Base-by-base conservation (phyloP, 148 eudicot genomes). In the Selenicereus undatus region DNA sequence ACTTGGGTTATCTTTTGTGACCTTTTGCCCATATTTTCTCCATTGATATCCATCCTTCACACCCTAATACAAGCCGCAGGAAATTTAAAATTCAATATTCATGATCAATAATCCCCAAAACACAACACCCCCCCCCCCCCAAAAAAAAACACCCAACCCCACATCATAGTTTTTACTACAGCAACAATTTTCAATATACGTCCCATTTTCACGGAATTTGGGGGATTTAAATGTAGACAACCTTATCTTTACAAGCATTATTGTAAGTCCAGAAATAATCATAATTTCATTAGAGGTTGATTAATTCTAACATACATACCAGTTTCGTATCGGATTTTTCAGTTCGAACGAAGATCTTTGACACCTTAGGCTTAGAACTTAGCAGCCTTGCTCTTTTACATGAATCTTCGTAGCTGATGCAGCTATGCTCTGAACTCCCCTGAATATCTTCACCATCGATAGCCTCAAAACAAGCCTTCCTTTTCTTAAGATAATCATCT, bases 41-140 rank as follows among this genome's bases (percentile, higher is more conserved):
- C 90, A 88, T 82, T 86, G 88, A 84, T 88, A 82, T 80, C 90
- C 90, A 80, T 88, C 90, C 64, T 82, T 86, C 80, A 86, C 86
- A 26, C 80, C 80, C 80, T 78, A 10, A 12, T 3, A 68, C 4
- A 68, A 27, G n/a, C n/a, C n/a, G n/a, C n/a, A n/a, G n/a, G n/a
- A n/a, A n/a, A n/a, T n/a, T n/a, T n/a, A n/a, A n/a, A n/a, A n/a
- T n/a, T n/a, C n/a, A n/a, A n/a, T n/a, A n/a, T n/a, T n/a, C n/a
- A n/a, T n/a, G n/a, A n/a, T n/a, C n/a, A n/a, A n/a, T n/a, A n/a
- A n/a, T n/a, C n/a, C n/a, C n/a, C n/a, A n/a, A n/a, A n/a, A n/a
- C n/a, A n/a, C n/a, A n/a, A n/a, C n/a, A n/a, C n/a, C n/a, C n/a
- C n/a, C n/a, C n/a, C n/a, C n/a, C n/a, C n/a, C n/a, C n/a, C n/a